Evolutionary conservation across 176 grass and related monocot species (phyloP).

Genomic region (Echinochloa phyllopogon): DNA sequence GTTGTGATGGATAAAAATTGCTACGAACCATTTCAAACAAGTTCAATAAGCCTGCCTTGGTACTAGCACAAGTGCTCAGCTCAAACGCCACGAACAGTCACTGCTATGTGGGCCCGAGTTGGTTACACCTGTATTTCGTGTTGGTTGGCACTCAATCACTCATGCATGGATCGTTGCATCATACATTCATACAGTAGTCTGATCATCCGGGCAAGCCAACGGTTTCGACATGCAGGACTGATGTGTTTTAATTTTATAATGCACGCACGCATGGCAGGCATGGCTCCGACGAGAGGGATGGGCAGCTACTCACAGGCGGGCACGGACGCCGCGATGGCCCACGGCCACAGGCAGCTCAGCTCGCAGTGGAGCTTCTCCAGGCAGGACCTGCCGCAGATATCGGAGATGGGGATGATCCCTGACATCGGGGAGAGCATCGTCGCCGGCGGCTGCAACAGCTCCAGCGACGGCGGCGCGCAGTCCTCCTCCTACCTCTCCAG

Average conservation of each 20-base stretch:
- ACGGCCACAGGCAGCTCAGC: constrained; percentile 50
- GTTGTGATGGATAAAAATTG: too few species aligned
- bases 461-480: constrained; percentile 51
- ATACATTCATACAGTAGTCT: too few species aligned
- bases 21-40: too few species aligned
- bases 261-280: constrained; percentile 30
- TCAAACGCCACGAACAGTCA: not conserved
- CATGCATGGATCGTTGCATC: not conserved
- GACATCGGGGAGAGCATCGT: constrained; percentile 61
- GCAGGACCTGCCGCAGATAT: constrained; percentile 75
- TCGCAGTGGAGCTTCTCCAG: constrained; percentile 80
- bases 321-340: constrained; percentile 19
- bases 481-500: constrained; percentile 62
- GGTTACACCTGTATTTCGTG: not conserved
- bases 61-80: not conserved
- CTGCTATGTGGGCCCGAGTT: not conserved
- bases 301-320: constrained; percentile 55
- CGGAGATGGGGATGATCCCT: constrained; percentile 68
- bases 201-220: not conserved
- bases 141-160: not conserved
- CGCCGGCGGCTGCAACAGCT: constrained; percentile 48
- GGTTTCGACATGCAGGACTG: not conserved
- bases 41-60: too few species aligned
- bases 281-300: constrained; percentile 47
- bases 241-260: not conserved